Evolutionary conservation across 352 stramenopile genomes (phyloP).

Genomic region (Globisporangium iwayamae): DNA sequence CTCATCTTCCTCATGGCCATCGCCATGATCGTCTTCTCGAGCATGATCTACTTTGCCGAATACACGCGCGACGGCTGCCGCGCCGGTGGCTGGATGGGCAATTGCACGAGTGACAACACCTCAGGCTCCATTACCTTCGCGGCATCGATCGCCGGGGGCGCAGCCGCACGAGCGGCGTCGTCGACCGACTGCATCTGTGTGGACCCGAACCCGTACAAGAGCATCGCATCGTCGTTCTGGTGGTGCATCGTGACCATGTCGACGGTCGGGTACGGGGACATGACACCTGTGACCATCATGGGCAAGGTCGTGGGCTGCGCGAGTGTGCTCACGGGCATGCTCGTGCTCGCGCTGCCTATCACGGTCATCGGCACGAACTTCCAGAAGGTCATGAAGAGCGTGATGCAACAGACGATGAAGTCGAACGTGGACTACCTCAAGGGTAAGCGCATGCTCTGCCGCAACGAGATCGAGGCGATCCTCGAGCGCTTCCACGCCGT

Average conservation of each 20-base stretch:
- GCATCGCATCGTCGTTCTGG: slow-evolving; percentile 81
- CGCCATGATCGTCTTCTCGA: slow-evolving; percentile 83
- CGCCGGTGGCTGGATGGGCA: slow-evolving; percentile 48
- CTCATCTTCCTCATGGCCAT: slow-evolving; percentile 86
- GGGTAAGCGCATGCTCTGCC: slow-evolving; percentile 65
- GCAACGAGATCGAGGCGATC: slow-evolving; percentile 73
- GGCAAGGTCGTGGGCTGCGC: slow-evolving; percentile 73
- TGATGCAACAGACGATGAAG: slow-evolving; percentile 77
- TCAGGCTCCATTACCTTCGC: slow-evolving; percentile 9
- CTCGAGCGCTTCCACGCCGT: slow-evolving; percentile 69
- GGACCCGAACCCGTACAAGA: slow-evolving; percentile 80
- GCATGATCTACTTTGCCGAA: slow-evolving; percentile 82
- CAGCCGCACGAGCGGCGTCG: slow-evolving; percentile 17
- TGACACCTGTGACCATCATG: slow-evolving; percentile 67
- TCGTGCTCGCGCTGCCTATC: slow-evolving; percentile 87
- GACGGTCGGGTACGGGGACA: slow-evolving; percentile 88
- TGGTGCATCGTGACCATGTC: slow-evolving; percentile 92
- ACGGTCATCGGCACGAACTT: slow-evolving; percentile 89
- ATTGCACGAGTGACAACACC: slow-evolving; percentile 21
- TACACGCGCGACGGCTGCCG: slow-evolving; percentile 63
- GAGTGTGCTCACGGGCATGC: slow-evolving; percentile 78
- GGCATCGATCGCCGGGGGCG: slow-evolving; percentile 22
- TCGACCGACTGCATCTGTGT: slow-evolving; percentile 41
- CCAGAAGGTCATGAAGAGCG: slow-evolving; percentile 81
- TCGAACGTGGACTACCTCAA: slow-evolving; percentile 74